Conservation (phyloP, 169 alveolate genomes). For the Plasmodium malariae region DNA sequence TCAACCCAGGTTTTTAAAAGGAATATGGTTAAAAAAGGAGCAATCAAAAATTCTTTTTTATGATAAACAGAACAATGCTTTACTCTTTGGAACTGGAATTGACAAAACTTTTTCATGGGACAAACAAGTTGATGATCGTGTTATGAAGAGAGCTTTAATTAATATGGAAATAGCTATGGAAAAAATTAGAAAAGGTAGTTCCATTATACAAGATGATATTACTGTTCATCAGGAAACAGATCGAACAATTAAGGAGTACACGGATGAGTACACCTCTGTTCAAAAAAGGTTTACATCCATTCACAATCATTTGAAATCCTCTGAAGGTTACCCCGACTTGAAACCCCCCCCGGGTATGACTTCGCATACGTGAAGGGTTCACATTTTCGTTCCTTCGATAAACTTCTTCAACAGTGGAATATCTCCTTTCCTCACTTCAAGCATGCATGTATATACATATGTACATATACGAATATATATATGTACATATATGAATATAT, state of each 20-base stretch:
- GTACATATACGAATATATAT: not conserved
- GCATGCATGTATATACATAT: not conserved
- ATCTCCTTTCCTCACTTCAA: not conserved
- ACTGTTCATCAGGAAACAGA: conserved; percentile 35
- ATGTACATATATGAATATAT: not conserved
- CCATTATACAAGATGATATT: conserved; percentile 34
- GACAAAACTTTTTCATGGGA: conserved; percentile 80
- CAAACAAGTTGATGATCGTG: conserved; percentile 18
- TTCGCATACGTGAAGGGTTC: not conserved
- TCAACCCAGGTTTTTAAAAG: conserved; percentile 71
- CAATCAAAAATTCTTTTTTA: conserved; percentile 77
- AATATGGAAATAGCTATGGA: conserved; percentile 81
- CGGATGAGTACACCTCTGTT: conserved; percentile 44
- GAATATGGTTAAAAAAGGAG: conserved; percentile 79
- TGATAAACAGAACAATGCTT: conserved; percentile 78
- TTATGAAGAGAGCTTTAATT: conserved; percentile 75
- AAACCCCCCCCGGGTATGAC: conserved; percentile 59
- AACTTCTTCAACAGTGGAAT: no score
- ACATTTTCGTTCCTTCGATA: no score
- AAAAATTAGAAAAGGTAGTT: conserved; percentile 75
- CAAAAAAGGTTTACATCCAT: conserved; percentile 39
- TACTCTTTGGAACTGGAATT: conserved; percentile 78
- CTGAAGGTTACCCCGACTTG: conserved; percentile 49
- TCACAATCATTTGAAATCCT: conserved; percentile 17
- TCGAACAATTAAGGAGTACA: conserved; percentile 36